Evolutionary conservation across 2,329 filamentous ascomycete genomes (phyloP), one percentile per base, ranked within the genome.

Genomic region (Emmonsiellopsis sp.): DNA sequence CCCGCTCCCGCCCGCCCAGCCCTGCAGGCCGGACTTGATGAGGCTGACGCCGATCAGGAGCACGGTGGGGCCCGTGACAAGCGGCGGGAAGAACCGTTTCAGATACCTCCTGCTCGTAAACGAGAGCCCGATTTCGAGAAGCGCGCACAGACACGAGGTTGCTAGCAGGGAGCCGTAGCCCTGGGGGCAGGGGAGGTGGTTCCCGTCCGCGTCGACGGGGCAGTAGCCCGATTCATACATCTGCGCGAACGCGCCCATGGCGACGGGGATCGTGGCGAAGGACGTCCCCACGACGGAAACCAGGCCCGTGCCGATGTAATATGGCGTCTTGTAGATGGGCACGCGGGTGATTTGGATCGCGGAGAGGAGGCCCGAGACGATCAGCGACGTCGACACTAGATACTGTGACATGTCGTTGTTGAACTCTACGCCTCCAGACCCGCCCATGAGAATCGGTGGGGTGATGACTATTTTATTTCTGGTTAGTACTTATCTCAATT

Each of bases 221-320:
- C 83, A 86, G 58, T 78, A 84, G 4, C 84, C 84, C 11, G 78
- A 82, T 4, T 69, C 65, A 61, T 87, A 87, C 77, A 82, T 84
- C 63, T 84, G 82, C 2, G 68, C 60, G 7, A 85, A 76, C 2
- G 82, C 82, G 17, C 80, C 81, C 3, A 77, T 77, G 1, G 82
- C 81, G 6, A 86, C 81, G 1, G 83, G 80, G 47, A 87, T 80
- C 17, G 81, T 84, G 8, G 83, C 76, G 61, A 87, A 87, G 0
- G 82, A 85, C 5, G 82, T 84, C 8, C 84, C 84, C 2, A 86
- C 83, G 0, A 86, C 83, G 0, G 81, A 85, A 44, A 86, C 80
- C 56, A 86, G 65, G 4, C 84, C 84, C 0, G 84, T 86, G 8
- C 84, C 81, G 54, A 84, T 67, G 56, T 75, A 82, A 62, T 85